Conservation (phyloP, 768 basidiomycete species). For the Tricholomella constricta region DNA sequence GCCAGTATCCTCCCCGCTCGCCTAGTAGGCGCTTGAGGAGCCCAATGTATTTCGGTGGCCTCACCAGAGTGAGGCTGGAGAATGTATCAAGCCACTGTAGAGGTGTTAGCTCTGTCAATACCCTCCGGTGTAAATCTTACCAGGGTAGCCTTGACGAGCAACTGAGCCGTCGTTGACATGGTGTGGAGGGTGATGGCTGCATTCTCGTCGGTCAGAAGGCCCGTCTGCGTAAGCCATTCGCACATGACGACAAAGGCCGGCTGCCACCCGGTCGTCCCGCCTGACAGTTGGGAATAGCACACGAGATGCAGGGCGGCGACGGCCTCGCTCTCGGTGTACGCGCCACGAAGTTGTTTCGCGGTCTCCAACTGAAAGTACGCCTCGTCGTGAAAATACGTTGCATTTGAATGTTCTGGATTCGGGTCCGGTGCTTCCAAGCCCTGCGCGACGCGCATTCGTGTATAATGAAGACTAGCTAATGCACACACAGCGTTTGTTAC, state of each 20-base stretch:
- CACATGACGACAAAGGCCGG: slow-evolving; percentile 67
- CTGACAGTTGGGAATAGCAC: slow-evolving; percentile 70
- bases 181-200: slow-evolving; percentile 58
- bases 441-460: slow-evolving; percentile 59
- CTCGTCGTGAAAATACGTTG: slow-evolving; percentile 67
- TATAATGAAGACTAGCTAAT: slow-evolving; percentile 71
- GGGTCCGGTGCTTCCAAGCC: slow-evolving; percentile 59
- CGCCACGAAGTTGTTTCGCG: slow-evolving; percentile 53
- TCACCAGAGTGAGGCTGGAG: slow-evolving; percentile 60
- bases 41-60: slow-evolving; percentile 63
- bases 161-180: slow-evolving; percentile 54
- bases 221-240: slow-evolving; percentile 75
- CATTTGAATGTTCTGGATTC: slow-evolving; percentile 56
- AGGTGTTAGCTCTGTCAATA: slow-evolving; percentile 18
- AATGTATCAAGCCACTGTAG: slow-evolving; percentile 79
- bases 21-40: slow-evolving; percentile 71
- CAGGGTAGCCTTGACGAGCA: slow-evolving; percentile 70
- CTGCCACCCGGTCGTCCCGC: slow-evolving; percentile 71
- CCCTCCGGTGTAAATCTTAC: slow-evolving; percentile 44
- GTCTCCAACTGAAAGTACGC: slow-evolving; percentile 63
- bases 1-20: slow-evolving; percentile 49
- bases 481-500: slow-evolving; percentile 76
- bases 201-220: slow-evolving; percentile 64
- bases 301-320: slow-evolving; percentile 79
- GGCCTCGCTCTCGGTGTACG: slow-evolving; percentile 68